Percentiles rank a stretch among this genome's conserved stretches.
These are phyloP conservation scores for Prunella vulgaris DNA, from an alignment of 257 asterid genomes.

Conservation along the genomic window DNA sequence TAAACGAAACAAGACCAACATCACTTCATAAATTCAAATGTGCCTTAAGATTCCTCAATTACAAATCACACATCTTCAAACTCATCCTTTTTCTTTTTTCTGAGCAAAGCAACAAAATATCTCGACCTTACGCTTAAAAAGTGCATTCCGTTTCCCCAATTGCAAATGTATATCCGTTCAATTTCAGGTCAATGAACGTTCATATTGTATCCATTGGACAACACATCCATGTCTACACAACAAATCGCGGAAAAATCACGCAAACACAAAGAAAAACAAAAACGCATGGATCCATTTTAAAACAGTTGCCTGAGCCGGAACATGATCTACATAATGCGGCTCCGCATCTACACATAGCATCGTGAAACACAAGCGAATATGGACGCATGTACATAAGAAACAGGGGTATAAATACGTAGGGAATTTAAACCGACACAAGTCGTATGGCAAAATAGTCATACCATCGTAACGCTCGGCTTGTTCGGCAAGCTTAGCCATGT, in stretches of 20 bases:
- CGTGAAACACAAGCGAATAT: background rate
- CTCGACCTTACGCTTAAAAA: background rate
- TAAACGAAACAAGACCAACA: background rate
- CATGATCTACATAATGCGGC: background rate
- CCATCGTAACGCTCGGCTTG: conserved; percentile 87
- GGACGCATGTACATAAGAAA: background rate
- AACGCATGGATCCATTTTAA: conserved; percentile 18
- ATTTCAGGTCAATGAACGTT: conserved; percentile 2
- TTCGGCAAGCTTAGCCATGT: conserved; percentile 71
- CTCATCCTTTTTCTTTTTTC: background rate
- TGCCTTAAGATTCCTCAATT: background rate
- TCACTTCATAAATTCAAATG: background rate
- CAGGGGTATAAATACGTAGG: background rate
- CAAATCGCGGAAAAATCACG: background rate
- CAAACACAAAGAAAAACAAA: background rate
- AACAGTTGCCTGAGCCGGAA: background rate
- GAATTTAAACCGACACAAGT: background rate
- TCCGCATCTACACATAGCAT: conserved; percentile 14
- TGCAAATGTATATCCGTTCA: background rate
- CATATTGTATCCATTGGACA: conserved; percentile 9
- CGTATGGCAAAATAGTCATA: conserved; percentile 13
- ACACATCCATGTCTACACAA: background rate
- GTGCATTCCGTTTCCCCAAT: background rate
- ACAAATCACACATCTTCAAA: conserved; percentile 1
- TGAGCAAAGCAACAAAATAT: background rate